Evolutionary conservation across 2,329 filamentous ascomycete genomes (phyloP), one percentile per base, ranked within the genome.

Genomic region (Setomelanomma holmii): DNA sequence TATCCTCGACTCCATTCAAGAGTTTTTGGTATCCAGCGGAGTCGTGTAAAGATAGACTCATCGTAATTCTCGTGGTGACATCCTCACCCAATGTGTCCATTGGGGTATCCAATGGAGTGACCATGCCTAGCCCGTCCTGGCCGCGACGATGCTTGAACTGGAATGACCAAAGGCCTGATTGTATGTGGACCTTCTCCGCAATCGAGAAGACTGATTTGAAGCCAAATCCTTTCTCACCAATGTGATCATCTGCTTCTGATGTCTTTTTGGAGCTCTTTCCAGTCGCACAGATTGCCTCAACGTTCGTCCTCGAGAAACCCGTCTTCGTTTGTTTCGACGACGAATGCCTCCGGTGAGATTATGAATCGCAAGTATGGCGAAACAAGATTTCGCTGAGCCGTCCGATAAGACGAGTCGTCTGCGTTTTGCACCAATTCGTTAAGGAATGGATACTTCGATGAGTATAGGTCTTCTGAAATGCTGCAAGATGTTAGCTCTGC

Each of bases 81-180:
- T 33, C 46, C 10, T 8, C 14, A 3, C 58, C 52, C 5, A 67
- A 12, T 1, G 8, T 4, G 3, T 49, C 43, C 20, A 39, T 48
- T 4, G 60, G 40, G 36, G 65, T 53, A 44, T 69, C 64, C 1
- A 69, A 71, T 45, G 82, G 81, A 0, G 76, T 76, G 1, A 83
- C 76, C 80, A 84, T 84, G 1, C 81, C 82, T 30, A 84, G 66
- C 1, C 81, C 82, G 0, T 74, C 71, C 1, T 80, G 77, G 0
- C 74, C 77, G 19, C 24, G 42, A 1, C 45, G 49, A 49, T 76
- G 66, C n/a, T 66, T 39, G 40, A 76, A 77, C 2, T 49, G 60
- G 50, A 78, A 78, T 0, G 70, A 75, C 54, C 69, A 77, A 1
- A 64, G 20, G 1, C 69, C 71, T 0, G 76, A 79, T 44, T 77